Percentiles rank a stretch among this genome's conserved stretches.
Conservation (phyloP, 495 filamentous ascomycete genomes). For the Bombardia bombarda region DNA sequence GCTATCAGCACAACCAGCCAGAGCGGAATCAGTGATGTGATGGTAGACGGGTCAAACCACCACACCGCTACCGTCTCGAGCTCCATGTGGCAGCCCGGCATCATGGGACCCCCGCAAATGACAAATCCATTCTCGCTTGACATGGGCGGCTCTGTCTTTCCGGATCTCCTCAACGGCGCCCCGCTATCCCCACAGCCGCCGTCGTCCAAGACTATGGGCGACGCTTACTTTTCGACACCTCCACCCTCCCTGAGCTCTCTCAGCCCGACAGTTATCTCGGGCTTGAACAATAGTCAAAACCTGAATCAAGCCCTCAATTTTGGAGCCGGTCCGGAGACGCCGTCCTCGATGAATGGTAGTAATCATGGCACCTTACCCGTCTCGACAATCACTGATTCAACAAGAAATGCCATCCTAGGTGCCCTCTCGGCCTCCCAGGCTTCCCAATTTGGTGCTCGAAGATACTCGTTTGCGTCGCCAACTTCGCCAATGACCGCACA, state of each 20-base stretch:
- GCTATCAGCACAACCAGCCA: slow-evolving; percentile 90
- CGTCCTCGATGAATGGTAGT: slow-evolving; percentile 58
- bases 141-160: slow-evolving; percentile 44
- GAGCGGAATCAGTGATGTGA: slow-evolving; percentile 84
- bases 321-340: slow-evolving; percentile 55
- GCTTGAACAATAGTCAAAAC: slow-evolving; percentile 44
- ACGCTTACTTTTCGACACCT: slow-evolving; percentile 51
- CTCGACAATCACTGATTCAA: slow-evolving; percentile 83
- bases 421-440: slow-evolving; percentile 65
- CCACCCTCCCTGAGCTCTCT: slow-evolving; percentile 62
- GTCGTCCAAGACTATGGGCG: slow-evolving; percentile 41
- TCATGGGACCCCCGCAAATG: slow-evolving; percentile 53
- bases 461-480: slow-evolving; percentile 66
- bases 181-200: slow-evolving; percentile 56
- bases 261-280: slow-evolving; percentile 43
- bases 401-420: slow-evolving; percentile 75
- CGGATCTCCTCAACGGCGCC: slow-evolving; percentile 51
- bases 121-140: slow-evolving; percentile 58
- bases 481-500: slow-evolving; percentile 56
- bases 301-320: slow-evolving; percentile 54
- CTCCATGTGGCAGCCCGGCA: slow-evolving; percentile 58
- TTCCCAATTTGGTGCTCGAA: slow-evolving; percentile 62
- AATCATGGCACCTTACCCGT: slow-evolving; percentile 49
- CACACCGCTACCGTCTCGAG: slow-evolving; percentile 37
- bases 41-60: slow-evolving; percentile 75